A percentile compares a stretch with the other conserved stretches of the same genome.
Conservation (phyloP, 805 yeast genomes). For the Kodamaea fukazawae region DNA sequence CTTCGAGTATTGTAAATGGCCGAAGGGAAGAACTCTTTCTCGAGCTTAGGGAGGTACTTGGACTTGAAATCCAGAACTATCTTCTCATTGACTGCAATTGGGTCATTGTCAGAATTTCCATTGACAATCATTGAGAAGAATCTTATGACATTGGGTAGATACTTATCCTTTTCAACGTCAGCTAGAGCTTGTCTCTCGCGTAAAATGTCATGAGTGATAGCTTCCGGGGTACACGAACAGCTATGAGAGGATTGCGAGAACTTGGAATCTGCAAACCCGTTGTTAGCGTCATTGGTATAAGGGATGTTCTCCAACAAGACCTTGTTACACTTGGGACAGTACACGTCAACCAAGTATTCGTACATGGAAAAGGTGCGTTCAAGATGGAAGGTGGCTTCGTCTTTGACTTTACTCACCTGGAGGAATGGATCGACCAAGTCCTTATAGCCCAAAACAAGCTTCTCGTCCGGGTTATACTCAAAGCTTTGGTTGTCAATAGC, state of each 20-base stretch:
- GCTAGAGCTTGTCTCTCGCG: constrained; percentile 18
- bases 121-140: constrained; percentile 8
- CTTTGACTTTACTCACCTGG: background rate
- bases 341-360: constrained; percentile 8
- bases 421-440: background rate
- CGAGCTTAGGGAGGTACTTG: background rate
- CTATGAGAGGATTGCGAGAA: constrained; percentile 4
- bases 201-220: constrained; percentile 20
- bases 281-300: constrained; percentile 9
- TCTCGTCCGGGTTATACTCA: constrained; percentile 10
- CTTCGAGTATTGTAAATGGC: no score
- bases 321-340: constrained; percentile 15
- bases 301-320: constrained; percentile 11
- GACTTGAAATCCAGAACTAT: background rate
- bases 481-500: constrained; percentile 14
- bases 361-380: constrained; percentile 3
- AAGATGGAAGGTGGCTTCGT: background rate
- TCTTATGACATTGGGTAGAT: constrained; percentile 10
- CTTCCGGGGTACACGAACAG: background rate
- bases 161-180: constrained; percentile 8
- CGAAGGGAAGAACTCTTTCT: background rate
- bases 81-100: background rate
- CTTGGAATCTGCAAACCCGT: constrained; percentile 16
- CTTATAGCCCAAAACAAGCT: background rate
- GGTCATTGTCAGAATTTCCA: background rate